A percentile compares a stretch with the other conserved stretches of the same genome.
Conservation (phyloP, 331 rosid genomes). For the Telfairia occidentalis region DNA sequence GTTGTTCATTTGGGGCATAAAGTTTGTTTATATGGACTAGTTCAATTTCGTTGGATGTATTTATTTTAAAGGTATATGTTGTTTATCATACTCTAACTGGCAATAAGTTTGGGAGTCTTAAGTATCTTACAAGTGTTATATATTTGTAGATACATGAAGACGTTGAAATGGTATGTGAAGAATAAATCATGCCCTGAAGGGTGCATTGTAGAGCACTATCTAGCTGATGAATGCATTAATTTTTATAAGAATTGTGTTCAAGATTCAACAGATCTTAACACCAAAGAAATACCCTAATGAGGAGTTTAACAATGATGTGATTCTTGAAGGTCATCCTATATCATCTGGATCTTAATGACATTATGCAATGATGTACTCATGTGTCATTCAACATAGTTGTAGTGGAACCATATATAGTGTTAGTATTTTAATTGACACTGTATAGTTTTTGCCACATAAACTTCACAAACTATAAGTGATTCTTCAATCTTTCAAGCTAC, state of each 20-base stretch:
- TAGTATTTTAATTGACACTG: neutral
- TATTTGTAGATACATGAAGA: neutral
- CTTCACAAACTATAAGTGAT: neutral
- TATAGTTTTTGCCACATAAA: neutral
- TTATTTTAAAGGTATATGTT: constrained; percentile 1
- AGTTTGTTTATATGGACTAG: neutral
- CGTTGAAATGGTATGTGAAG: neutral
- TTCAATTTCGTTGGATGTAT: neutral
- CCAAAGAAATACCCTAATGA: neutral
- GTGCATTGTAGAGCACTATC: neutral
- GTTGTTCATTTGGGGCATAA: neutral
- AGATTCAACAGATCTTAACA: neutral
- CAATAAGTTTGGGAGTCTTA: neutral
- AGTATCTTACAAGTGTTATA: too few species aligned
- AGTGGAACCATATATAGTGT: neutral
- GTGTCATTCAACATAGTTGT: neutral
- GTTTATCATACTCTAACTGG: neutral
- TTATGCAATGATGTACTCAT: neutral
- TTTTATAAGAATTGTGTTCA: neutral
- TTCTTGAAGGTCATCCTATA: neutral
- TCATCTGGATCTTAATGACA: neutral
- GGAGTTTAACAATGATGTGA: neutral
- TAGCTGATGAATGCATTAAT: neutral
- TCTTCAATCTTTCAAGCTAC: neutral
- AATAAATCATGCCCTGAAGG: neutral